Conservation (phyloP, 2,329 filamentous ascomycete genomes). For the Ophiostoma populinum region DNA sequence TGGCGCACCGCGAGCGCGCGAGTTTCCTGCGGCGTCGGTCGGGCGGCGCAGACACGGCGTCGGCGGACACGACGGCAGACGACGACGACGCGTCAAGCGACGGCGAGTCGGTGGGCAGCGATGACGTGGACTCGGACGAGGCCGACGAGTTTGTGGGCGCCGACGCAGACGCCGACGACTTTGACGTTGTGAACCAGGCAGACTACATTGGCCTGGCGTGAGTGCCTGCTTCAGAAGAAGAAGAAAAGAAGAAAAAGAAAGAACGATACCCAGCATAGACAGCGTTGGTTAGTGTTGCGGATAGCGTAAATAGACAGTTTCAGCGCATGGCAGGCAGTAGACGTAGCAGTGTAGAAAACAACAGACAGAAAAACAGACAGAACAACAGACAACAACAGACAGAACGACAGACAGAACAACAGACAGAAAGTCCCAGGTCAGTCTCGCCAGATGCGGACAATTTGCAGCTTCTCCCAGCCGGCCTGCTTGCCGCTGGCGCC, state of each 20-base stretch:
- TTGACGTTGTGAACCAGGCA: conserved; percentile 38
- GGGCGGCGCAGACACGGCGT: conserved; percentile 26
- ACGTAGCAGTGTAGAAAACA: too few relatives aligned
- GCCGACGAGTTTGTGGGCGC: conserved; percentile 46
- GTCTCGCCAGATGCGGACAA: conserved; percentile 68
- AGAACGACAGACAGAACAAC: too few relatives aligned
- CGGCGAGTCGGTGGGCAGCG: conserved; percentile 58
- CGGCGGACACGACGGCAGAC: conserved; percentile 24
- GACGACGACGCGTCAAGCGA: conserved; percentile 61
- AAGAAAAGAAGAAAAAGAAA: too few relatives aligned
- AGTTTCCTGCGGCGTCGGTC: conserved; percentile 62
- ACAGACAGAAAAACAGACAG: too few relatives aligned
- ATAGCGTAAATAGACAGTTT: too few relatives aligned
- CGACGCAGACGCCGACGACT: conserved; percentile 31
- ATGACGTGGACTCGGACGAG: conserved; percentile 66
- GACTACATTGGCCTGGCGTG: conserved; percentile 46
- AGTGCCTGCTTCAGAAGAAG: too few relatives aligned
- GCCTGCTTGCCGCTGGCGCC: conserved; percentile 71
- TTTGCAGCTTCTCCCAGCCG: conserved; percentile 86
- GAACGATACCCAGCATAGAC: too few relatives aligned
- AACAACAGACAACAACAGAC: too few relatives aligned
- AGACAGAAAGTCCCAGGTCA: background rate
- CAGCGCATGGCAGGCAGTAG: too few relatives aligned
- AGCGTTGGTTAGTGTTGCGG: too few relatives aligned
- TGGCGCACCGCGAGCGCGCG: conserved; percentile 76